A percentile compares a stretch with the other conserved stretches of the same genome.
Evolutionary conservation across 1,284 basidiomycete species (phyloP).

Genomic region (Athelia psychrophila): DNA sequence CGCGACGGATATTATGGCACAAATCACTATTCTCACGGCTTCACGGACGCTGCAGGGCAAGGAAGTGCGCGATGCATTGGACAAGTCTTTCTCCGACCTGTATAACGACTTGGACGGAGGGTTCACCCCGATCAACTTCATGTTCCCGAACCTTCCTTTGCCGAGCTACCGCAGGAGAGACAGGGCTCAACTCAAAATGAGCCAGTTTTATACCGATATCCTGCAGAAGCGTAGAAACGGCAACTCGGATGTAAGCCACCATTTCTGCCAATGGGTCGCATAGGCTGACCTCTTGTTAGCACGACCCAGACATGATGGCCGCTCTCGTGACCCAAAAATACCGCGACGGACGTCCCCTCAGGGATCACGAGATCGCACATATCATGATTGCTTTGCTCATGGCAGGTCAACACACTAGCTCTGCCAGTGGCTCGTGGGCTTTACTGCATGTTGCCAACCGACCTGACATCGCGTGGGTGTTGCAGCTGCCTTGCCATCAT

Average conservation of each 20-base stretch:
- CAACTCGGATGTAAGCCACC: conserved; percentile 36
- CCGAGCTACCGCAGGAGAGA: conserved; percentile 89
- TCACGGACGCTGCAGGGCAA: conserved; percentile 90
- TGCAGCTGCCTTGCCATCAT: conserved; percentile 1
- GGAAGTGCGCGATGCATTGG: conserved; percentile 80
- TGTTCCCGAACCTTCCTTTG: conserved; percentile 62
- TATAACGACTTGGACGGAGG: conserved; percentile 93
- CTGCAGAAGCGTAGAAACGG: conserved; percentile 72
- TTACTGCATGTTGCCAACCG: conserved; percentile 87
- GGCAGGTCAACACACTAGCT: conserved; percentile 98
- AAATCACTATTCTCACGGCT: conserved; percentile 95
- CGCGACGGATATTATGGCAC: conserved; percentile 74
- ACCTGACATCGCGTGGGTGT: conserved; percentile 71
- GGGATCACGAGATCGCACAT: conserved; percentile 93
- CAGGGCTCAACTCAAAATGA: conserved; percentile 90
- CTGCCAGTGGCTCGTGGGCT: conserved; percentile 91
- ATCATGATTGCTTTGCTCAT: conserved; percentile 95
- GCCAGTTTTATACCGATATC: conserved; percentile 90
- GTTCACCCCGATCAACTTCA: conserved; percentile 44
- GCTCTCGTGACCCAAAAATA: conserved; percentile 87
- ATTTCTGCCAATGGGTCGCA: background rate
- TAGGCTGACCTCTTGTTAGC: conserved; percentile 28
- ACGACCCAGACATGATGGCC: conserved; percentile 92
- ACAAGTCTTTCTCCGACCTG: conserved; percentile 84
- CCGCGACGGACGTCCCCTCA: conserved; percentile 77